Percentiles rank a stretch among this genome's conserved stretches.
Evolutionary conservation across 2,329 filamentous ascomycete genomes (phyloP).

Genomic region (Aspergillus melleus): DNA sequence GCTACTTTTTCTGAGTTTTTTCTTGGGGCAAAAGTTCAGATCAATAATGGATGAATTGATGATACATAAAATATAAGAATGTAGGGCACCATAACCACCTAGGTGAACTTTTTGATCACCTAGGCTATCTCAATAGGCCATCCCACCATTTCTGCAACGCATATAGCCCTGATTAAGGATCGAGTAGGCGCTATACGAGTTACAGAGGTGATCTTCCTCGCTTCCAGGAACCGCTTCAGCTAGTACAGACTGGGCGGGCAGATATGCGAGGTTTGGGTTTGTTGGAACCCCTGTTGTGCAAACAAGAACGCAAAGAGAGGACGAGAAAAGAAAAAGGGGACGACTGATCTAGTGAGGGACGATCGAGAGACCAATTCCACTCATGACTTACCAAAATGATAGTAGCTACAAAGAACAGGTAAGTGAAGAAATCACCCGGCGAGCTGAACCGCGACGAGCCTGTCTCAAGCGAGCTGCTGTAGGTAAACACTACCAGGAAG

Average conservation of each 20-base stretch:
- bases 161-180: conserved; percentile 55
- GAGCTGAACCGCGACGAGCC: conserved; percentile 69
- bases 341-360: conserved; percentile 3
- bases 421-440: conserved; percentile 78
- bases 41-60: conserved; percentile 17
- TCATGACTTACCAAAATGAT: conserved; percentile 74
- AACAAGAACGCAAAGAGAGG: conserved; percentile 20
- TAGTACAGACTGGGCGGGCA: conserved; percentile 72
- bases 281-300: not conserved
- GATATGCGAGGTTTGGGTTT: conserved; percentile 64
- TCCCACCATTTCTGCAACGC: conserved; percentile 76
- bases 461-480: conserved; percentile 71
- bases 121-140: conserved; percentile 65
- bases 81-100: conserved; percentile 68
- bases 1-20: not conserved
- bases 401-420: conserved; percentile 69
- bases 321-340: not conserved
- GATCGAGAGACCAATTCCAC: conserved; percentile 22
- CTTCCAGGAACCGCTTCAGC: conserved; percentile 81
- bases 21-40: not conserved
- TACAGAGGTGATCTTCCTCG: conserved; percentile 78
- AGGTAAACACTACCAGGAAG: conserved; percentile 64
- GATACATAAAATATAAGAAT: conserved; percentile 39
- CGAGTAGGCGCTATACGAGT: conserved; percentile 61
- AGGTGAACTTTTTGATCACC: conserved; percentile 55